These are phyloP conservation scores for Candida ovalis DNA, from an alignment of 805 yeast genomes.

Conservation along the genomic window DNA sequence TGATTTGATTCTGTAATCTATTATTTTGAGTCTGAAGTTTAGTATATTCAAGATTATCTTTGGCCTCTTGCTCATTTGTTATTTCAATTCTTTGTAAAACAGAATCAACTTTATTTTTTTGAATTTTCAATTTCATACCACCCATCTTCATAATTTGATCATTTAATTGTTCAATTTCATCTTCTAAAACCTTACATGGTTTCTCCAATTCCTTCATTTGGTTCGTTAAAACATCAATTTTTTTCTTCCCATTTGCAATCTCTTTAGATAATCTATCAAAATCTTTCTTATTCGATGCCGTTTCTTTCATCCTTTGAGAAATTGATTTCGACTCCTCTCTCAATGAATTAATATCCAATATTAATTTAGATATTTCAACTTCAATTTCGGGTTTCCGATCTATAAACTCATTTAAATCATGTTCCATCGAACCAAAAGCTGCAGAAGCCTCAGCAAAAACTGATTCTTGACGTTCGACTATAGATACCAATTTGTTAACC, in stretches of 20 bases:
- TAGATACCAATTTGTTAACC: conserved; percentile 48
- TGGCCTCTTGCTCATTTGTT: conserved; percentile 50
- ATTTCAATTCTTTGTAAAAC: conserved; percentile 63
- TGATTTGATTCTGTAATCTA: conserved; percentile 47
- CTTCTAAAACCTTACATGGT: conserved; percentile 53
- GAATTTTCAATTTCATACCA: conserved; percentile 77
- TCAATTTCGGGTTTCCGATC: conserved; percentile 72
- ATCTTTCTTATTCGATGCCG: conserved; percentile 17
- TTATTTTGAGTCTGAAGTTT: conserved; percentile 63
- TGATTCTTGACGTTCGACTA: conserved; percentile 50
- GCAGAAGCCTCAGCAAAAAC: conserved; percentile 46
- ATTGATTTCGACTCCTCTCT: conserved; percentile 49
- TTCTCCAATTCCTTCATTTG: conserved; percentile 39
- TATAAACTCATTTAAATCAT: conserved; percentile 51
- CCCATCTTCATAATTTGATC: conserved; percentile 86
- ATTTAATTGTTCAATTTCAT: conserved; percentile 57
- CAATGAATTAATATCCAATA: conserved; percentile 62
- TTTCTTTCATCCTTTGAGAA: conserved; percentile 38
- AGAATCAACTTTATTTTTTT: conserved; percentile 78
- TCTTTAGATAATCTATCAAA: conserved; percentile 15
- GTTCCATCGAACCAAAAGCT: conserved; percentile 56
- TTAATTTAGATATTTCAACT: conserved; percentile 50
- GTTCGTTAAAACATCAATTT: conserved; percentile 23
- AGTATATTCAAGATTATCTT: conserved; percentile 50
- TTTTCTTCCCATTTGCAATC: conserved; percentile 30